Evolutionary conservation across 2,329 filamentous ascomycete species (phyloP), one percentile per base, ranked within the genome.

Genomic region (Penicillium italicum): DNA sequence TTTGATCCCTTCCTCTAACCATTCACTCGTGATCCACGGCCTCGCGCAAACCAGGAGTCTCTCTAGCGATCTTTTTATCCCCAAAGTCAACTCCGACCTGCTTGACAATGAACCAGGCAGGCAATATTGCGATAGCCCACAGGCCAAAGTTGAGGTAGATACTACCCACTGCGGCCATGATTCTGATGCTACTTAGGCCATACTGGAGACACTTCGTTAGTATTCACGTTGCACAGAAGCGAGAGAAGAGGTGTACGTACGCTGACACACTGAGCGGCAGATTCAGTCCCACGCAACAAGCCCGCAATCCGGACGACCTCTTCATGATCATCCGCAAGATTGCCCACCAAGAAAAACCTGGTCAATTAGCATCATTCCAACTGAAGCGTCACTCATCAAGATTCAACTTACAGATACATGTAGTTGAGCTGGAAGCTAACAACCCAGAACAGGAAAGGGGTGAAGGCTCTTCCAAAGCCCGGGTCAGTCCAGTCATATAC

Each of bases 401-500:
- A 11, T 7, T 34, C 16, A 6, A 72, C 80, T 71, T 65, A 86
- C 77, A 90, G 71, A 68, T 85, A 90, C 60, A 90, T 78, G 67
- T 91, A 91, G 69, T 90, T 90, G 8, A 89, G 62, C 71, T 90
- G 87, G 63, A 90, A 90, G 0, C 85, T 83, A 11, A 83, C 72
- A 0, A 85, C 84, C 62, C 88, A 79, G 62, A 91, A 82, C 6
- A 91, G 65, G 69, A 87, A 90, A 18, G 89, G 76, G 0, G 80
- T 82, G 62, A 90, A 91, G 0, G 80, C 85, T 37, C 78, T 77
- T 0, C 86, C 87, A 52, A 91, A 91, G 0, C 85, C 86, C 0
- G 74, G 59, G 58, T 80, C 80, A 0, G 68, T 64, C 88, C 88
- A 91, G 69, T 91, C 88, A 62, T 83, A 87, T 0, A 79, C 81